Evolutionary conservation across 306 rosid species (phyloP), one percentile per base, ranked within the genome.

Genomic region (Dryas drummondii): DNA sequence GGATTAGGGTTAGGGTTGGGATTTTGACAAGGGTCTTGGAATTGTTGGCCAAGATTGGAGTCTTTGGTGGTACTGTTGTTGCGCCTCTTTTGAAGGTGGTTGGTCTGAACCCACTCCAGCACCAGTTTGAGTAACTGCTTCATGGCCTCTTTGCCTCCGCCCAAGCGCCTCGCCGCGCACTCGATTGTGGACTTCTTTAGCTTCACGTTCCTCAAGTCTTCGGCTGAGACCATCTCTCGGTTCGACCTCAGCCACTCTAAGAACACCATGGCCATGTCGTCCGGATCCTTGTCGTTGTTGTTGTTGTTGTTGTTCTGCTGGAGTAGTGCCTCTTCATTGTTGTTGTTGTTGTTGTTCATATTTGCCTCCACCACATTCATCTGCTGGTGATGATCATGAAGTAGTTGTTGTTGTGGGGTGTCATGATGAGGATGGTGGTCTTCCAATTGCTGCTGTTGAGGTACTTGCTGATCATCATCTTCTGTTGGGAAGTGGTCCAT

Each of bases 91-190:
- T 90, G 97, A 58, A 94, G 92, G 75, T 94, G 97, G 41, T 90
- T 94, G 0, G 87, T 92, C 80, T 92, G 93, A 78, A 94, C 99
- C 99, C 99, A 94, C 77, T 94, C 87, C 19, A 94, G 96, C 60
- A 94, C 90, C 8, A 94, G 97, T 72, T 94, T 94, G 74, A 94
- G 78, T 72, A 94, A 79, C 66, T 90, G 93, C 59, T 94, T 94
- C 97, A 87, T 94, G n/a, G 87, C 99, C 62, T 92, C 96, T 80
- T 85, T 86, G 2, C 99, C 99, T 42, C 99, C 99, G 3, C 99
- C 99, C 27, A 94, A 86, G 0, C 96, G 91, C 68, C 68, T 79
- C 0, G 97, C 96, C 0, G 99, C 99, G 52, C 90, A 85, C 27
- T 94, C 99, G 0, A 94, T 89, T 0, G 97, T 92, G 0, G 97